Conservation (phyloP, 306 rosid species). For the Oemleria cerasiformis region DNA sequence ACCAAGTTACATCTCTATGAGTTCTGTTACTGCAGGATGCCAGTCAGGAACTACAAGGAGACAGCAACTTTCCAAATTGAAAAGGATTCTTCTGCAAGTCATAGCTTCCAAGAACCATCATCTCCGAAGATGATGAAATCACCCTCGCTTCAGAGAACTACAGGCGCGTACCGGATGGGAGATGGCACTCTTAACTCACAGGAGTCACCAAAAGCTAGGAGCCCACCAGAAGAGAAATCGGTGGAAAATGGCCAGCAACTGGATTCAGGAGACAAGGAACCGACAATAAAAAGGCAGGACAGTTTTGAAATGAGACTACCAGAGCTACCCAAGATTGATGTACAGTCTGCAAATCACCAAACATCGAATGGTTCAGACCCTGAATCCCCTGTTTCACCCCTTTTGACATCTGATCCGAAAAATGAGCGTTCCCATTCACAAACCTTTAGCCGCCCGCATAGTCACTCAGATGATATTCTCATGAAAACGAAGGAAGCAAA, state of each 20-base stretch:
- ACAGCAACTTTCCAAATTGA: slow-evolving; percentile 88
- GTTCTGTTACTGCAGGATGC: slow-evolving; percentile 64
- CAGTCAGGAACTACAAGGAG: slow-evolving; percentile 84
- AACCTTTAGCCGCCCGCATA: slow-evolving; percentile 90
- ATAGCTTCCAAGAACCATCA: slow-evolving; percentile 87
- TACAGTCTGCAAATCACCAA: slow-evolving; percentile 66
- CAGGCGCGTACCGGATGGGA: slow-evolving; percentile 54
- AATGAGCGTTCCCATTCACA: slow-evolving; percentile 98
- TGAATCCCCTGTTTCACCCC: slow-evolving; percentile 96
- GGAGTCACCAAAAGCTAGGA: slow-evolving; percentile 74
- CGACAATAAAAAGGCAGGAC: slow-evolving; percentile 85
- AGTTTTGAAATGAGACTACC: slow-evolving; percentile 98
- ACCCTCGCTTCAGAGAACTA: slow-evolving; percentile 88
- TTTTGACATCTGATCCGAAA: slow-evolving; percentile 92
- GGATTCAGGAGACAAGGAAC: slow-evolving; percentile 78
- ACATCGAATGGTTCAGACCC: slow-evolving; percentile 88
- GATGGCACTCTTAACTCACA: slow-evolving; percentile 68
- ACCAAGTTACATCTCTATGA: slow-evolving; percentile 1
- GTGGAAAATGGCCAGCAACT: slow-evolving; percentile 73
- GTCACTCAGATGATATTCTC: slow-evolving; percentile 70
- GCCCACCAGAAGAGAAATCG: slow-evolving; percentile 91
- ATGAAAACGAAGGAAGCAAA: slow-evolving; percentile 46
- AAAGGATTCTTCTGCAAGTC: slow-evolving; percentile 88
- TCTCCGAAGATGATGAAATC: slow-evolving; percentile 95
- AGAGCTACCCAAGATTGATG: slow-evolving; percentile 91